Evolutionary conservation across 352 stramenopile species (phyloP).

Genomic region (Bremia lactucae): DNA sequence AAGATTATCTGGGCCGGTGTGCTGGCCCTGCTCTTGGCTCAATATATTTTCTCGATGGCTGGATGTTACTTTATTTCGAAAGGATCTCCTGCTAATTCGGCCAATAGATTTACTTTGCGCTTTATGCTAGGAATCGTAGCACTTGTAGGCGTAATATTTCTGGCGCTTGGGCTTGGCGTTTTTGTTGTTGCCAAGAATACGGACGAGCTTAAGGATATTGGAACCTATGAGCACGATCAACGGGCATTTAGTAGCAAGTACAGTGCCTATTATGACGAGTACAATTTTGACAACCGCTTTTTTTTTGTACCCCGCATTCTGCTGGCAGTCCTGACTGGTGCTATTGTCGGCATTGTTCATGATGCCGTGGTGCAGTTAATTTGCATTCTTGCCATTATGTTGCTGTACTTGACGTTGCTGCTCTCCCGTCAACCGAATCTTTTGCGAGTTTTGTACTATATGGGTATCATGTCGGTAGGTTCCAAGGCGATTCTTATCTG

Average conservation of each 20-base stretch:
- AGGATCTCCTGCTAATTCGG: slow-evolving; percentile 20
- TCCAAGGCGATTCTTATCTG: slow-evolving; percentile 75
- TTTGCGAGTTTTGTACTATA: slow-evolving; percentile 76
- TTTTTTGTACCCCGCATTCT: slow-evolving; percentile 80
- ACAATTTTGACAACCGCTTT: slow-evolving; percentile 84
- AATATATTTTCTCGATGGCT: slow-evolving; percentile 84
- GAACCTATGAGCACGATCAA: slow-evolving; percentile 66
- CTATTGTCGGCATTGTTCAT: slow-evolving; percentile 57
- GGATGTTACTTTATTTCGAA: slow-evolving; percentile 64
- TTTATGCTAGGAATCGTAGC: slow-evolving; percentile 36
- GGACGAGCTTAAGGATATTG: slow-evolving; percentile 63
- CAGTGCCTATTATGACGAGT: slow-evolving; percentile 82
- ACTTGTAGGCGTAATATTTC: slow-evolving; percentile 35
- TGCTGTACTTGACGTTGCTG: slow-evolving; percentile 62
- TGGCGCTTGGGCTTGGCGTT: slow-evolving; percentile 58
- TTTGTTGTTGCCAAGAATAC: slow-evolving; percentile 52
- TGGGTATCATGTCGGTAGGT: slow-evolving; percentile 64
- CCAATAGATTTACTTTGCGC: slow-evolving; percentile 21
- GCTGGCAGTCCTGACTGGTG: slow-evolving; percentile 54
- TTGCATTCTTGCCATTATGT: slow-evolving; percentile 53
- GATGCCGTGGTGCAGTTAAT: slow-evolving; percentile 65
- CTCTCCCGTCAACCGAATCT: slow-evolving; percentile 64
- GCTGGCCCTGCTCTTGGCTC: slow-evolving; percentile 58
- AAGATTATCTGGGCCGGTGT: slow-evolving; percentile 73
- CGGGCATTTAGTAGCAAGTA: slow-evolving; percentile 74